Evolutionary conservation across 2,329 filamentous ascomycete genomes (phyloP).

Genomic region (Paraphoma chrysanthemicola): DNA sequence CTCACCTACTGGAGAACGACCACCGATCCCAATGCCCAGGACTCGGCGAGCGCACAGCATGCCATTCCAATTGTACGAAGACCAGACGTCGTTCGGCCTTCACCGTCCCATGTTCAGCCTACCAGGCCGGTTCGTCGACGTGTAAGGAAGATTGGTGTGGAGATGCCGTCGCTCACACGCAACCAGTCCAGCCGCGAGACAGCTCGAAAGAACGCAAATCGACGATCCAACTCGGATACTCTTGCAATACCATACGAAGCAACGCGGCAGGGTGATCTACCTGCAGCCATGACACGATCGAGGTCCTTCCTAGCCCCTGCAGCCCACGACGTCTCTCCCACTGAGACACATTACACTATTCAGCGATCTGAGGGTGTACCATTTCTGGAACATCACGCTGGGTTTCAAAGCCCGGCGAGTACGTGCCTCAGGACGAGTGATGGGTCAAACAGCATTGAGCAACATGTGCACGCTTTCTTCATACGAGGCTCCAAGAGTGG

Average conservation of each 20-base stretch:
- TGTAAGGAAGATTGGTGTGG: constrained; percentile 37
- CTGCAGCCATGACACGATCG: constrained; percentile 13
- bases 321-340: constrained; percentile 1
- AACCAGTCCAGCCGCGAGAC: constrained; percentile 19
- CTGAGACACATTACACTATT: constrained; percentile 1
- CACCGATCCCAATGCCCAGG: constrained; percentile 6
- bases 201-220: constrained; percentile 21
- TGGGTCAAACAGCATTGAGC: constrained; percentile 21
- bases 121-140: constrained; percentile 33
- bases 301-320: constrained; percentile 10
- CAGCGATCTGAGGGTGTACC: constrained; percentile 3
- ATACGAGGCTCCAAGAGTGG: constrained; percentile 11
- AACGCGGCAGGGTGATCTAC: constrained; percentile 7
- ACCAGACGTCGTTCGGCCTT: constrained; percentile 10
- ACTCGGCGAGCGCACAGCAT: constrained; percentile 29
- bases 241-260: constrained; percentile 24
- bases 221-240: constrained; percentile 34
- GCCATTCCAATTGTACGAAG: constrained; percentile 33
- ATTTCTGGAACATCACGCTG: constrained; percentile 5
- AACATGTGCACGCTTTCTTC: constrained; percentile 20
- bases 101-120: constrained; percentile 27
- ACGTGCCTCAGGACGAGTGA: constrained; percentile 17
- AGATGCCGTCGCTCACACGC: constrained; percentile 35
- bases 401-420: constrained; percentile 17
- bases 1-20: constrained; percentile 41